Evolutionary conservation across 2,329 filamentous ascomycete genomes (phyloP).

Genomic region (Fusarium sulawesiense): DNA sequence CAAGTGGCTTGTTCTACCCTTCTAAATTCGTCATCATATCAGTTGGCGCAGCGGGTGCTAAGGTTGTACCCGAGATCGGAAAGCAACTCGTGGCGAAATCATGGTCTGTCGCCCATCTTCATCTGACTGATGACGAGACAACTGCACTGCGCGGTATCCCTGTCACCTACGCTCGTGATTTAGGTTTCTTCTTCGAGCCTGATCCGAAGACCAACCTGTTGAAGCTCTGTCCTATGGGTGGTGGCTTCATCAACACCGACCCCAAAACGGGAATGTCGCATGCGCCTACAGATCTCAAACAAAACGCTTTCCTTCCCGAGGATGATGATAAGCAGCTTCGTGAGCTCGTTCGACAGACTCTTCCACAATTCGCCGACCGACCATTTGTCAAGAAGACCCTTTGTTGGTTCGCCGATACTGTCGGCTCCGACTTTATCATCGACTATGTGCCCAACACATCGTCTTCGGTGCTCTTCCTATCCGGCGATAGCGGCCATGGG

Average conservation of each 20-base stretch:
- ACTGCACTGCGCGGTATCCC: constrained; percentile 67
- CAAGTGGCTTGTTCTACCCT: constrained; percentile 23
- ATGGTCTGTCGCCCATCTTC: constrained; percentile 70
- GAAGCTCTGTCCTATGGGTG: constrained; percentile 70
- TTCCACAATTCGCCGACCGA: constrained; percentile 64
- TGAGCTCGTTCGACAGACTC: constrained; percentile 61
- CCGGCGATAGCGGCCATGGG: constrained; percentile 70
- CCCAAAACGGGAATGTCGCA: constrained; percentile 53
- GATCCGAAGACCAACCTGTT: constrained; percentile 67
- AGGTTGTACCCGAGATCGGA: constrained; percentile 61
- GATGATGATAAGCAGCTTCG: constrained; percentile 65
- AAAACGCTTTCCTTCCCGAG: constrained; percentile 62
- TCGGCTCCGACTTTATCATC: constrained; percentile 69
- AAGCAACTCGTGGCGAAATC: constrained; percentile 64
- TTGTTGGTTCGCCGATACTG: constrained; percentile 74
- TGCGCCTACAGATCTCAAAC: constrained; percentile 44
- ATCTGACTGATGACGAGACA: constrained; percentile 65
- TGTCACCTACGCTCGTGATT: constrained; percentile 69
- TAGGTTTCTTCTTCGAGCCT: constrained; percentile 75
- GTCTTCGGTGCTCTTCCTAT: constrained; percentile 60
- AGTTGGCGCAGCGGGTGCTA: constrained; percentile 61
- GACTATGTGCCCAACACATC: constrained; percentile 66
- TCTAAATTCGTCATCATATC: constrained; percentile 61
- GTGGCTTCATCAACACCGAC: constrained; percentile 63
- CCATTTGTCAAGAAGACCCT: constrained; percentile 67